Percentiles rank a stretch among this genome's conserved stretches.
phyloP scores from a whole-genome alignment of 306 rosid species.

The Gastrolobium villosum region DNA sequence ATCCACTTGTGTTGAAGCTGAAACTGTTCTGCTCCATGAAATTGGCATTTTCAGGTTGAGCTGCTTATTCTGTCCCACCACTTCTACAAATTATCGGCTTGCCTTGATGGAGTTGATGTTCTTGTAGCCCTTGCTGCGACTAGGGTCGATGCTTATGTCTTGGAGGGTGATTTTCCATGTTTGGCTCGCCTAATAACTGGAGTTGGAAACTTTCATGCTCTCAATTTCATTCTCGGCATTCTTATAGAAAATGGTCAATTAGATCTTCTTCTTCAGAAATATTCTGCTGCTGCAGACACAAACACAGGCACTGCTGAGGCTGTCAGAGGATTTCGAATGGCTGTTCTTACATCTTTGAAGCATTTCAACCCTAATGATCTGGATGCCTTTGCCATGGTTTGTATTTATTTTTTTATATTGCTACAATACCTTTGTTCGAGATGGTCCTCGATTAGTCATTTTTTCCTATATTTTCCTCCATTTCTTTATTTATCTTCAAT shows the following conservation, averaged over 20 bases:
- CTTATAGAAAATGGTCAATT: slow-evolving; percentile 96
- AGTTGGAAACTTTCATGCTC: slow-evolving; percentile 94
- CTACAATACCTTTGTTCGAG: neutral
- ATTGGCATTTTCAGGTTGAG: slow-evolving; percentile 82
- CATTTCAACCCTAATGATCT: slow-evolving; percentile 94
- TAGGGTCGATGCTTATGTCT: slow-evolving; percentile 92
- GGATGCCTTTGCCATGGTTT: slow-evolving; percentile 96
- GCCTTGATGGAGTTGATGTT: slow-evolving; percentile 99
- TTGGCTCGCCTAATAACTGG: slow-evolving; percentile 98
- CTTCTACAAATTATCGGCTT: slow-evolving; percentile 96
- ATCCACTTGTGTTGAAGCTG: slow-evolving; percentile 39
- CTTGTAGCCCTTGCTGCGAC: slow-evolving; percentile 99
- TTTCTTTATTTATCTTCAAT: too few relatives aligned
- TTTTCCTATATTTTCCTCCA: too few relatives aligned
- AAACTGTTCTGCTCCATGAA: slow-evolving; percentile 36
- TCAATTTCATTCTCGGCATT: slow-evolving; percentile 94
- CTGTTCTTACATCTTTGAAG: slow-evolving; percentile 96
- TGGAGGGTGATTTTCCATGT: slow-evolving; percentile 96
- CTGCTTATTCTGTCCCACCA: slow-evolving; percentile 96
- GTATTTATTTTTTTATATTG: slow-evolving; percentile 52
- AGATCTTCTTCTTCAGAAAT: slow-evolving; percentile 97
- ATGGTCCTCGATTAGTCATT: too few relatives aligned
- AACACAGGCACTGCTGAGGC: slow-evolving; percentile 87
- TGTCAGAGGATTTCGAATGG: slow-evolving; percentile 94
- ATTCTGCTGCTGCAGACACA: slow-evolving; percentile 88